A percentile compares a stretch with the other conserved stretches of the same genome.
phyloP scores from a whole-genome alignment of 257 asterid genomes.

The Solanum appendiculatum region DNA sequence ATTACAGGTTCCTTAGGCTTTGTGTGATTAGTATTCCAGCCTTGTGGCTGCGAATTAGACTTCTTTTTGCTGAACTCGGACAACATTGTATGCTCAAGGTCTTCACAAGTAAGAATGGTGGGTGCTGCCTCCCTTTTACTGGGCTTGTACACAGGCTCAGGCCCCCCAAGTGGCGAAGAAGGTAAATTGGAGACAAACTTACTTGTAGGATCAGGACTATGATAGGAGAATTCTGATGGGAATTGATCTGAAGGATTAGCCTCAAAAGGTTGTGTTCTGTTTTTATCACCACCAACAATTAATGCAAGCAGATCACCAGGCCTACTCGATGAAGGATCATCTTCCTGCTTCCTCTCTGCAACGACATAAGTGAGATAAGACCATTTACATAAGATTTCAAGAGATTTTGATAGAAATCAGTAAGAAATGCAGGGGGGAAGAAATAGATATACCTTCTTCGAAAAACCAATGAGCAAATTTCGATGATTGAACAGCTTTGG shows the following conservation, averaged over 20 bases:
- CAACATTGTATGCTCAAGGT: slow-evolving; percentile 80
- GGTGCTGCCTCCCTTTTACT: slow-evolving; percentile 36
- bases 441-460: slow-evolving; percentile 53
- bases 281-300: slow-evolving; percentile 58
- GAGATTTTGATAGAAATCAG: not conserved
- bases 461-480: slow-evolving; percentile 82
- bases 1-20: slow-evolving; percentile 26
- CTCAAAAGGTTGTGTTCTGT: slow-evolving; percentile 30
- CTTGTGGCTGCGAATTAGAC: slow-evolving; percentile 23
- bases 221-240: slow-evolving; percentile 16
- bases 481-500: slow-evolving; percentile 40
- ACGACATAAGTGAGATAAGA: not conserved
- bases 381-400: not conserved
- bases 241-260: slow-evolving; percentile 12
- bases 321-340: slow-evolving; percentile 25
- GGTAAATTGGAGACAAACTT: slow-evolving; percentile 11
- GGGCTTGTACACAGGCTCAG: slow-evolving; percentile 26
- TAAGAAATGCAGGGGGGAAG: not conserved
- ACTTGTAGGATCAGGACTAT: slow-evolving; percentile 21
- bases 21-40: slow-evolving; percentile 17
- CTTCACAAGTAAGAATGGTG: slow-evolving; percentile 74
- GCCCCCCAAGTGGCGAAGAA: slow-evolving; percentile 31
- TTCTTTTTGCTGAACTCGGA: slow-evolving; percentile 49
- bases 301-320: slow-evolving; percentile 62
- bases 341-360: slow-evolving; percentile 48